Base-by-base conservation (phyloP, 768 basidiomycete genomes). In the Xerocomus brunneocitrinus region DNA sequence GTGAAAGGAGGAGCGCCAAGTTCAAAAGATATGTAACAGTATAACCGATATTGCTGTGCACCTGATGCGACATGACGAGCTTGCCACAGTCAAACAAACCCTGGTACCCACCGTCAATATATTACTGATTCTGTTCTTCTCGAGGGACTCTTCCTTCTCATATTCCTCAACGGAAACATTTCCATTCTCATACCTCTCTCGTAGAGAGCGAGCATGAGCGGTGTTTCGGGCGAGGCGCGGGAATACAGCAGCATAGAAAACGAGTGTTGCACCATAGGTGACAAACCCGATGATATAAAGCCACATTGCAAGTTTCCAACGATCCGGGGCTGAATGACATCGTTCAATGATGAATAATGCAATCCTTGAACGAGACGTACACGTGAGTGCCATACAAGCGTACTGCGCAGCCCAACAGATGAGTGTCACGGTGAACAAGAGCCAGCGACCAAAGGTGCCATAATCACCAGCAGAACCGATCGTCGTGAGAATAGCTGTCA, bases 101-200 rank as follows among this genome's bases (percentile, higher is more conserved):
- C 16, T 8, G 10, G 16, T 2, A 59, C 77, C 43, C 42, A 89
- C 89, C 38, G 87, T 91, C 62, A 85, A 87, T 57, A 91, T 87
- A 60, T 90, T 91, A 63, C 89, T 88, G 54, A 93, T 87, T 56
- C 84, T 73, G 57, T 90, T 93, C 77, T 90, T 90, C 71, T 91
- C 87, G 41, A 91, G 60, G 32, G 85, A 87, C 61, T 91, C 88
- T 62, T 89, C 88, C 16, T 57, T 63, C 61, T 91, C 89, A 58
- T 86, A 90, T 56, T 79, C 83, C 49, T 84, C 84, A 13, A 71
- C 67, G 0, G 73, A 60, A 10, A 85, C 80, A 53, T 85, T 79
- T 0, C 85, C 85, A 0, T 73, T 73, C 47, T 85, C 83, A 50
- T 79, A 83, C 58, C 74, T 78, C 46, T 77, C 77, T 31, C 76